Evolutionary conservation across 495 filamentous ascomycete species (phyloP).

Genomic region (Hyaloscypha variabilis): DNA sequence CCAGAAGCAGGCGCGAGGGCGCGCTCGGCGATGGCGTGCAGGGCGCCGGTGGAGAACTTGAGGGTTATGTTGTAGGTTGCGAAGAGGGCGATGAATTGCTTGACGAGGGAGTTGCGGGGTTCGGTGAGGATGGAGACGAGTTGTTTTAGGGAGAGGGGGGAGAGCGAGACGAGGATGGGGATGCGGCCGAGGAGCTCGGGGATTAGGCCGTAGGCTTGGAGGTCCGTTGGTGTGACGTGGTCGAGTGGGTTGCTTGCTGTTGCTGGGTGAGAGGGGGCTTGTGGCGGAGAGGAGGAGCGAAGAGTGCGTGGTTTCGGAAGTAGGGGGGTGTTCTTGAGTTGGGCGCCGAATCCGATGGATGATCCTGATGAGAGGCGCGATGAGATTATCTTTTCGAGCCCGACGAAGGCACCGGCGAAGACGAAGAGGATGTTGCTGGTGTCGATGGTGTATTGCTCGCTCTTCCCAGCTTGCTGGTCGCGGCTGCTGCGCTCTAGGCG

Average conservation of each 20-base stretch:
- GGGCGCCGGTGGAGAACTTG: constrained; percentile 76
- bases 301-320: too few relatives aligned
- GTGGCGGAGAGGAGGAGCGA: constrained; percentile 16
- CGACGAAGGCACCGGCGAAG: constrained; percentile 93
- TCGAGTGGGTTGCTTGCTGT: constrained; percentile 46
- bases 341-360: constrained; percentile 89
- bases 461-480: constrained; percentile 51
- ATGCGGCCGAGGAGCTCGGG: constrained; percentile 92
- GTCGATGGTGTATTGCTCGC: constrained; percentile 86
- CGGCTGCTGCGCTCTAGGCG: constrained; percentile 21
- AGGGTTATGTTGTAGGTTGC: constrained; percentile 81
- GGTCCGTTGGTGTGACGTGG: constrained; percentile 75
- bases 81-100: constrained; percentile 86
- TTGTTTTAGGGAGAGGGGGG: constrained; percentile 74
- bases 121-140: constrained; percentile 89
- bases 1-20: constrained; percentile 49
- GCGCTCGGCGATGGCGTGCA: constrained; percentile 76
- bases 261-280: not conserved
- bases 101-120: constrained; percentile 81
- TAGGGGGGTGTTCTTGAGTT: constrained; percentile 61
- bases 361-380: constrained; percentile 79
- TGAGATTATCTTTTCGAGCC: constrained; percentile 85
- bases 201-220: constrained; percentile 92
- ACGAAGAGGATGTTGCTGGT: constrained; percentile 97
- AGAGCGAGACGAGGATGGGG: constrained; percentile 82